Evolutionary conservation across 441 rosid species (phyloP).

Genomic region (Eruca vesicaria): DNA sequence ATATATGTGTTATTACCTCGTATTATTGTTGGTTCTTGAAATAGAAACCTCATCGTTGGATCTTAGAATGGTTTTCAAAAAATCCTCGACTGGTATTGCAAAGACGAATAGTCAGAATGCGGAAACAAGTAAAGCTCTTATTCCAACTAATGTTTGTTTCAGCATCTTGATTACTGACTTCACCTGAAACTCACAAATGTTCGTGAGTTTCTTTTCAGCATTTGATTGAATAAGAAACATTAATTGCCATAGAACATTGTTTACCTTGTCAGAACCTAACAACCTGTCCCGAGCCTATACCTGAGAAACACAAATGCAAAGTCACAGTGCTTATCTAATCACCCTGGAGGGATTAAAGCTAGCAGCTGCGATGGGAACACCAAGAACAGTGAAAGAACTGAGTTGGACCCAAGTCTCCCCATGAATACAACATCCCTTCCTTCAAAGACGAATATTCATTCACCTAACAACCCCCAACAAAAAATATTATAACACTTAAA

Average conservation of each 20-base stretch:
- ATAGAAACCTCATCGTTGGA: slow-evolving; percentile 38
- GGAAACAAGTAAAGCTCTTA: slow-evolving; percentile 76
- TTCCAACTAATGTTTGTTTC: slow-evolving; percentile 81
- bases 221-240: too few species aligned
- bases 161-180: slow-evolving; percentile 85
- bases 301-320: too few species aligned
- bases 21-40: slow-evolving; percentile 45
- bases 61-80: slow-evolving; percentile 45
- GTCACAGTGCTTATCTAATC: too few species aligned
- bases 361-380: slow-evolving; percentile 90
- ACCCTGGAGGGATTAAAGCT: slow-evolving; percentile 82
- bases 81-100: slow-evolving; percentile 79
- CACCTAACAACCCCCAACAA: too few species aligned
- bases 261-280: slow-evolving; percentile 95
- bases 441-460: slow-evolving; percentile 86
- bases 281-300: slow-evolving; percentile 92
- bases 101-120: slow-evolving; percentile 61
- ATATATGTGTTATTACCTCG: slow-evolving; percentile 68
- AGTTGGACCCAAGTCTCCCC: slow-evolving; percentile 80
- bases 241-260: too few species aligned
- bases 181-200: slow-evolving; percentile 62
- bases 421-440: slow-evolving; percentile 76
- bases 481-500: too few species aligned
- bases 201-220: too few species aligned
- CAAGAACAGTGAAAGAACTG: slow-evolving; percentile 75